phyloP scores from a whole-genome alignment of 2,329 filamentous ascomycete species.

The Fusarium nelsonii region DNA sequence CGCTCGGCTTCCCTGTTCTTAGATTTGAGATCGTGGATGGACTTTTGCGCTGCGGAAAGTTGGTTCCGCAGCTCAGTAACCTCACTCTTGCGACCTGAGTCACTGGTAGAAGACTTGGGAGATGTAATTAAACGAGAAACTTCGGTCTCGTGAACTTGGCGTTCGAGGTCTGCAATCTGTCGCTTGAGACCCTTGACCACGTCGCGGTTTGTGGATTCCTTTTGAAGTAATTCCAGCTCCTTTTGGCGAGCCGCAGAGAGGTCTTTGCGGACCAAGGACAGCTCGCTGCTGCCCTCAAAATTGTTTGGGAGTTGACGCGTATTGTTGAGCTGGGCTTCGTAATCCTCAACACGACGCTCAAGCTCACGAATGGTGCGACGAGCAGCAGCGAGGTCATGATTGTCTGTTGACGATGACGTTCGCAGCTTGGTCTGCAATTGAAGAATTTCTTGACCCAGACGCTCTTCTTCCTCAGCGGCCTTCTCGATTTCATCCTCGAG shows the following conservation, averaged over 20 bases:
- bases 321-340: slow-evolving; percentile 61
- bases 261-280: slow-evolving; percentile 72
- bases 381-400: slow-evolving; percentile 67
- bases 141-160: slow-evolving; percentile 73
- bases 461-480: slow-evolving; percentile 74
- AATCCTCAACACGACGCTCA: slow-evolving; percentile 70
- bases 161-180: slow-evolving; percentile 75
- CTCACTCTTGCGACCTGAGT: slow-evolving; percentile 69
- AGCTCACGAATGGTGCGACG: slow-evolving; percentile 74
- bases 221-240: slow-evolving; percentile 73
- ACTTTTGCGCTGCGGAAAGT: slow-evolving; percentile 70
- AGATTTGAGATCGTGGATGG: slow-evolving; percentile 66
- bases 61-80: slow-evolving; percentile 70
- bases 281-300: slow-evolving; percentile 62
- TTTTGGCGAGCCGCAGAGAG: slow-evolving; percentile 74
- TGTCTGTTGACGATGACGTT: slow-evolving; percentile 62
- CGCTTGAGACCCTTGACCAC: slow-evolving; percentile 72
- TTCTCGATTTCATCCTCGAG: slow-evolving; percentile 75
- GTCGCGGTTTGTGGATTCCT: slow-evolving; percentile 74
- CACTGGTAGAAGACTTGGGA: slow-evolving; percentile 61
- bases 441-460: slow-evolving; percentile 67
- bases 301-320: slow-evolving; percentile 51
- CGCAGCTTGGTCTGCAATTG: slow-evolving; percentile 62
- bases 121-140: slow-evolving; percentile 63
- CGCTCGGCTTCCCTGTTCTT: slow-evolving; percentile 65